Evolutionary conservation across 768 basidiomycete genomes (phyloP), one percentile per base, ranked within the genome.

Genomic region (Leucocoprinus leucothites): DNA sequence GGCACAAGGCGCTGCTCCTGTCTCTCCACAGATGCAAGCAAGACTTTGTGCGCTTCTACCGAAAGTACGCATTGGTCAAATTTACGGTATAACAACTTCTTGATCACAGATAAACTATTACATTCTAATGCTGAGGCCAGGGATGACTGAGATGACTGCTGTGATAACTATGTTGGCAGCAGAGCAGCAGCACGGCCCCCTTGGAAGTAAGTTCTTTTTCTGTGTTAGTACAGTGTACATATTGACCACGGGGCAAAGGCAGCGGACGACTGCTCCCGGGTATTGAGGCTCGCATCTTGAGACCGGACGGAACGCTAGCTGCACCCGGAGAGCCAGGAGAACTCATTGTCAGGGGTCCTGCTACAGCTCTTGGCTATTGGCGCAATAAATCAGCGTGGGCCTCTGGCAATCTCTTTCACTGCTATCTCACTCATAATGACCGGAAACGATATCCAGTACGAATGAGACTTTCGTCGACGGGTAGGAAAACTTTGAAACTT

Each of bases 381-480:
- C 71, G 78, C 34, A 77, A 85, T 57, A 63, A 70, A 16, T 45
- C 74, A 58, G 82, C 84, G 85, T 86, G 57, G 66, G 76, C 70
- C 7, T 9, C n/a, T 48, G 64, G 62, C 31, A 22, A 54, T 48
- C 62, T 65, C 57, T 52, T 60, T 36, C 57, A 56, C 3, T 44
- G 56, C 34, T 63, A 25, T 22, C n/a, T 16, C 5, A 25, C 18
- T 49, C 26, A 48, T n/a, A 43, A 16, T 36, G 22, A 35, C 50
- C 51, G 25, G 24, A 25, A 63, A 46, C 22, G 53, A 4, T 7
- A 61, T 62, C 31, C 53, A 86, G 86, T 36, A 85, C 83, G 9
- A 73, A 67, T 40, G 81, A 83, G 56, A 82, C 79, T 0, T 87
- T 87, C 63, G 58, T 78, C 19, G 71, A 86, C 57, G 85, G 85